Evolutionary conservation across 2,329 filamentous ascomycete species (phyloP).

Genomic region (Mollisia scopiformis): DNA sequence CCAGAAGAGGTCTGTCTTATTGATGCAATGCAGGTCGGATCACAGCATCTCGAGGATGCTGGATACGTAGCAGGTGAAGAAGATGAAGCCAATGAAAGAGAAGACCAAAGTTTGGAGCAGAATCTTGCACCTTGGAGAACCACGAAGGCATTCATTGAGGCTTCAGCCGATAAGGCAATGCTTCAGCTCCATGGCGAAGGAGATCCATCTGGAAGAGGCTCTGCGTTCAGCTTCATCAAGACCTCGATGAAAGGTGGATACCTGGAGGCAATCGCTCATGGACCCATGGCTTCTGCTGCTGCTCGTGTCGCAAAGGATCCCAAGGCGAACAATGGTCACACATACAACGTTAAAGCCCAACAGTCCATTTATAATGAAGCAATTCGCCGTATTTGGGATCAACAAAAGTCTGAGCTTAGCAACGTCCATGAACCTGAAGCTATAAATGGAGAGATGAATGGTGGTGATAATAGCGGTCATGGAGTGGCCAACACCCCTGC

Average conservation of each 20-base stretch:
- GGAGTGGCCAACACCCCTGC: constrained; percentile 61
- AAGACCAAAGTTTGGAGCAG: constrained; percentile 74
- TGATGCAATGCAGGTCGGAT: constrained; percentile 95
- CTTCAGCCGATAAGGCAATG: constrained; percentile 95
- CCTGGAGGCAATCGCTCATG: constrained; percentile 73
- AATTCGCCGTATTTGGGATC: constrained; percentile 90
- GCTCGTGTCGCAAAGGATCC: constrained; percentile 76
- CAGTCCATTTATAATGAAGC: constrained; percentile 90
- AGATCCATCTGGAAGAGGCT: constrained; percentile 89
- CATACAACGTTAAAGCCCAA: constrained; percentile 96
- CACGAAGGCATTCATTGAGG: constrained; percentile 94
- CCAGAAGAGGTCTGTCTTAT: constrained; percentile 94
- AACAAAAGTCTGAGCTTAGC: constrained; percentile 78
- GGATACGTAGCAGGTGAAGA: constrained; percentile 77
- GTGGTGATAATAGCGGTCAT: neutral
- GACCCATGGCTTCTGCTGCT: constrained; percentile 60
- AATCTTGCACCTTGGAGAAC: constrained; percentile 96
- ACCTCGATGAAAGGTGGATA: constrained; percentile 99
- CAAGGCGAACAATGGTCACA: constrained; percentile 89
- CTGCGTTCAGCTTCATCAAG: constrained; percentile 96
- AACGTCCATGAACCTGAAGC: constrained; percentile 71
- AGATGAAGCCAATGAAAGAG: constrained; percentile 51
- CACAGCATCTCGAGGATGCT: constrained; percentile 87
- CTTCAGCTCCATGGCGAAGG: constrained; percentile 91
- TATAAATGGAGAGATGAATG: constrained; percentile 45